These are phyloP conservation scores for Acanthamoeba royreba DNA, from an alignment of 208 protist genomes.

Conservation along the genomic window DNA sequence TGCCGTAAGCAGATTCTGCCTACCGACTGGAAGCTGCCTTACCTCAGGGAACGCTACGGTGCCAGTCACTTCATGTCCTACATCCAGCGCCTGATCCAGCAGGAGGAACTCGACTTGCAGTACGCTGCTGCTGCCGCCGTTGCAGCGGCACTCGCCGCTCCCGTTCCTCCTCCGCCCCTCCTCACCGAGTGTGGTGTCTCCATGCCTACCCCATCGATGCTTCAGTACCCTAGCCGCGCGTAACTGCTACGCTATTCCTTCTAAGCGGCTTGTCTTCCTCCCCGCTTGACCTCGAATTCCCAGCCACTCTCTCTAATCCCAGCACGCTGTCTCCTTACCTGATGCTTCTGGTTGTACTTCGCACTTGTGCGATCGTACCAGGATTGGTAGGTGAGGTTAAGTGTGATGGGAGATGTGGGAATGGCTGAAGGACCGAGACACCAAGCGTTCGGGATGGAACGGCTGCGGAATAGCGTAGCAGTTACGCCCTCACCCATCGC, in stretches of 20 bases:
- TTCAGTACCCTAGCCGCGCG: conserved; percentile 9
- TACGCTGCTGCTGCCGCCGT: neutral
- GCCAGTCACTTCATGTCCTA: conserved; percentile 4
- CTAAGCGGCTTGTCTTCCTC: conserved; percentile 11
- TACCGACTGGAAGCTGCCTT: conserved; percentile 26
- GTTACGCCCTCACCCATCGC: conserved; percentile 22
- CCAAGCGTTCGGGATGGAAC: too few species aligned
- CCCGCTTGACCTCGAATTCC: too few species aligned
- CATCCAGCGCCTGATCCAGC: neutral
- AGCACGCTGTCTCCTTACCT: neutral
- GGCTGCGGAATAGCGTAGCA: conserved; percentile 46
- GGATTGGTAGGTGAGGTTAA: neutral
- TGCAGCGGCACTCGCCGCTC: neutral
- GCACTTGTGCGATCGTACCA: neutral
- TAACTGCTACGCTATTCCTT: conserved; percentile 54
- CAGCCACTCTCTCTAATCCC: too few species aligned
- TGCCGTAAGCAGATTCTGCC: conserved; percentile 26
- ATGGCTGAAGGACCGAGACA: too few species aligned
- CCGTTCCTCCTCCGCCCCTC: neutral
- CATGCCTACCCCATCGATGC: neutral
- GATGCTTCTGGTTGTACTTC: neutral
- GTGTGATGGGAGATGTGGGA: too few species aligned
- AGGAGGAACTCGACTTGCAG: neutral
- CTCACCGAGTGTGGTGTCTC: neutral
- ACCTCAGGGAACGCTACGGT: conserved; percentile 42